Evolutionary conservation across 139 green algal species (phyloP), one percentile per base, ranked within the genome.

Genomic region (Chlorella sp.): DNA sequence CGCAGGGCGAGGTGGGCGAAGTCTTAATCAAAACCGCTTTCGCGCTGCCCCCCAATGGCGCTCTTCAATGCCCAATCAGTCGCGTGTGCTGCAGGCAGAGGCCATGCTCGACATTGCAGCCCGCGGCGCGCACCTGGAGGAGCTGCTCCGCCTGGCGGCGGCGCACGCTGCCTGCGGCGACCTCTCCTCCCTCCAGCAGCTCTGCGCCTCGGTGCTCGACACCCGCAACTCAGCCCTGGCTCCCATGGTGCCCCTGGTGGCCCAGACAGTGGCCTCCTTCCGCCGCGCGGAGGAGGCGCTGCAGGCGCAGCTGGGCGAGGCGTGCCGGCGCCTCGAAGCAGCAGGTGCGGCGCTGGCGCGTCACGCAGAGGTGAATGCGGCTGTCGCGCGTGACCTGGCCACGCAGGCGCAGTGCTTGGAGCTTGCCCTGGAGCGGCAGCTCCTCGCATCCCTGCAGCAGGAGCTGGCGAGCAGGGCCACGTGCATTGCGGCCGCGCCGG

Each of bases 401-500:
- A 51, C 56, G 53, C 74, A 79, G 55, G 45, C 62, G 1, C 8
- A 36, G 3, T 35, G 27, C 31, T 23, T 67, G 2, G 74, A 79
- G 74, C 62, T 70, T 31, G 59, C 74, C 1, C n/a, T 79, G n/a
- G 74, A 79, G 59, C 58, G 59, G 40, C 59, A 79, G 66, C 66
- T 72, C 23, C 65, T 79, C 40, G 38, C 29, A 5, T 31, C 25
- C 31, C 50, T 79, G 3, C 74, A 79, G 19, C 23, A 17, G 8
- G 74, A 79, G 74, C 65, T 74, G 66, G 74, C 74, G 29, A 61
- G 74, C 42, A 61, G 74, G 3, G 74, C 74, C n/a, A 43, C 59
- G 66, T 31, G 41, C 31, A 64, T 79, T 15, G 74, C 43, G 3
- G 53, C 59, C 31, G 43, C 40, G 62, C 43, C 41, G 25, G 35